Evolutionary conservation across 2,329 filamentous ascomycete species (phyloP), one percentile per base, ranked within the genome.

Genomic region (Fusarium sterilihyphosum): DNA sequence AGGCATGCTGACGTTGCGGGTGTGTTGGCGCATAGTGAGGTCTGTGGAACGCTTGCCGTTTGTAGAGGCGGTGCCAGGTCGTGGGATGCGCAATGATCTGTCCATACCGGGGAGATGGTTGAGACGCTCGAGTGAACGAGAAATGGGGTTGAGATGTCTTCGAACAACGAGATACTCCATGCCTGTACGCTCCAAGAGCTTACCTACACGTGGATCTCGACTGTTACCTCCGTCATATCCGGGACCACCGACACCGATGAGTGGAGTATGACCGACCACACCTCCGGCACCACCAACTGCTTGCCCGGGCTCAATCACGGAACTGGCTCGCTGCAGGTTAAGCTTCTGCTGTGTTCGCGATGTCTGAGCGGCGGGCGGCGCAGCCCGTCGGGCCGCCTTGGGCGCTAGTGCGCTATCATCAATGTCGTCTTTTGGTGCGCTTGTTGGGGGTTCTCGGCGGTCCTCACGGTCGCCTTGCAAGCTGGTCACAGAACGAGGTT

Each of bases 281-380:
- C 85, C 84, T 12, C 79, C 79, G 33, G 80, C 79, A 24, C 78
- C 80, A 3, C 78, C 65, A 2, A 82, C 79, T 9, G 78, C 70
- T 83, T 91, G 88, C 37, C 88, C 84, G 2, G 90, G 90, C 75
- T 94, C 92, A 54, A 94, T 91, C 73, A 89, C 90, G 8, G 92
- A 93, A 78, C 91, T 93, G 37, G 92, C 92, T 43, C 92, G 88
- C 78, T 94, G 92, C 4, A 94, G 86, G 82, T 93, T 92, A 20
- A 94, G 85, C 78, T 94, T 94, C 80, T 94, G 92, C 81, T 94
- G 92, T 3, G 92, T 93, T 20, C 92, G 88, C 61, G 91, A 93
- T 73, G 89, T 87, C 67, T 90, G 88, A 3, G 87, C 86, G 2
- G 86, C 81, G 3, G 83, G 83, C 4, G 83, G 82, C 24, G 77